Evolutionary conservation across 495 filamentous ascomycete genomes (phyloP).

Genomic region (Aspergillus sclerotiicarbonarius): DNA sequence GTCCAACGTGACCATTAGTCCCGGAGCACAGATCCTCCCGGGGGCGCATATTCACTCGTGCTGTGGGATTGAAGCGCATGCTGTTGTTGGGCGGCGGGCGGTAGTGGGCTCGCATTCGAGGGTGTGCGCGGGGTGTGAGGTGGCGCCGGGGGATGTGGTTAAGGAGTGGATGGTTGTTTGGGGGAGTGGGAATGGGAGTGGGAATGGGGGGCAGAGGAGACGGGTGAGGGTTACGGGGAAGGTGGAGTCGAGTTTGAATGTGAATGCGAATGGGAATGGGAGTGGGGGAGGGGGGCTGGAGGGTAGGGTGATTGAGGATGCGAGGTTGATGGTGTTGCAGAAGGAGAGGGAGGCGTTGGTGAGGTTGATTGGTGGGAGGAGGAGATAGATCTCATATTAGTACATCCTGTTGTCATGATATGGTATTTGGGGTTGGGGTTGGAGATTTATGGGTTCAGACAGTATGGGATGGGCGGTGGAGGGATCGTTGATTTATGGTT

Average conservation of each 20-base stretch:
- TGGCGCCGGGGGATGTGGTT: conserved; percentile 26
- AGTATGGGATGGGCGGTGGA: not conserved
- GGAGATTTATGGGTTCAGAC: not conserved
- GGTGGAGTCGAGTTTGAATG: conserved; percentile 8
- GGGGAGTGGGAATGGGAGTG: conserved; percentile 35
- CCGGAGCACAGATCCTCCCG: conserved; percentile 29
- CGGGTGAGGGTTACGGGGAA: conserved; percentile 28
- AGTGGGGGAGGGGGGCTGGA: conserved; percentile 20
- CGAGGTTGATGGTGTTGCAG: conserved; percentile 43
- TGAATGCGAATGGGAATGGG: conserved; percentile 25
- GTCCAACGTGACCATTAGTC: conserved; percentile 35
- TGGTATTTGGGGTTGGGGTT: not conserved
- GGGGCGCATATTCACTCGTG: conserved; percentile 39
- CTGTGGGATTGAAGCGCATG: conserved; percentile 35
- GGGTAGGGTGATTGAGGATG: conserved; percentile 44
- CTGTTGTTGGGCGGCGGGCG: conserved; percentile 27
- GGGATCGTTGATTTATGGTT: no score
- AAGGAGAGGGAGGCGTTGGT: conserved; percentile 44
- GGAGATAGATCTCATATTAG: conserved; percentile 30
- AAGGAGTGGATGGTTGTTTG: conserved; percentile 46
- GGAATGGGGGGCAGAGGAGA: conserved; percentile 30
- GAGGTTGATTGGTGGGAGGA: conserved; percentile 35
- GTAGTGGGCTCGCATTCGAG: conserved; percentile 41
- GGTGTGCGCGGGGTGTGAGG: conserved; percentile 37
- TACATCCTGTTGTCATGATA: no score